Evolutionary conservation across 2,329 filamentous ascomycete genomes (phyloP).

Genomic region (Pyrenochaeta sp.): DNA sequence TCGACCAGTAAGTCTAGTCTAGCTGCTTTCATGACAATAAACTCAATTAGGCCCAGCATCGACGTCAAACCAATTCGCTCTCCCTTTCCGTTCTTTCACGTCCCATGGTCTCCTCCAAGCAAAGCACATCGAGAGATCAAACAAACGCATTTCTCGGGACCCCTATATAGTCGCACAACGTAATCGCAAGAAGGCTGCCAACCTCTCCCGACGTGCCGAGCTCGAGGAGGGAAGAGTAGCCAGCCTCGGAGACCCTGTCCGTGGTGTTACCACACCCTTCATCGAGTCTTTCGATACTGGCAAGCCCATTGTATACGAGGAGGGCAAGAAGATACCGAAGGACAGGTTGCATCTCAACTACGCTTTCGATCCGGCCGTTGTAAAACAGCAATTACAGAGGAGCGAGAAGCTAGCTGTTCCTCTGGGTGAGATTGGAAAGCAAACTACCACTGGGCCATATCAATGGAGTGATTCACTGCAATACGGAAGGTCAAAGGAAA

Average conservation of each 20-base stretch:
- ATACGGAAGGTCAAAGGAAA: slow-evolving; percentile 6
- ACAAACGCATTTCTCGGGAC: slow-evolving; percentile 74
- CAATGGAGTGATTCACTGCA: slow-evolving; percentile 12
- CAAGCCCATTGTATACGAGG: slow-evolving; percentile 37
- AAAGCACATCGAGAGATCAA: slow-evolving; percentile 53
- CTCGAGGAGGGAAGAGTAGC: slow-evolving; percentile 71
- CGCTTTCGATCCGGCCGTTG: slow-evolving; percentile 72
- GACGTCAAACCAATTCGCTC: slow-evolving; percentile 51
- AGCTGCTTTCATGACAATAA: neutral
- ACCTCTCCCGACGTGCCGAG: slow-evolving; percentile 76
- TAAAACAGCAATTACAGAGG: slow-evolving; percentile 71
- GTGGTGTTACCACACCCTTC: slow-evolving; percentile 82
- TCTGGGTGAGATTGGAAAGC: slow-evolving; percentile 23
- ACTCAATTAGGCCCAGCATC: slow-evolving; percentile 12
- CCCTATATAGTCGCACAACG: slow-evolving; percentile 85
- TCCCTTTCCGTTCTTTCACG: slow-evolving; percentile 67
- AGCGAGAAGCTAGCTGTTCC: slow-evolving; percentile 75
- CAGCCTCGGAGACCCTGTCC: slow-evolving; percentile 78
- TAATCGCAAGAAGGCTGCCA: slow-evolving; percentile 83
- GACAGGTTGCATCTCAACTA: slow-evolving; percentile 71
- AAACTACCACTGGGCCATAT: slow-evolving; percentile 2
- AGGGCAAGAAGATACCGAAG: slow-evolving; percentile 33
- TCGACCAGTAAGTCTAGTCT: slow-evolving; percentile 39
- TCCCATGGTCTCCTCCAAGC: slow-evolving; percentile 71
- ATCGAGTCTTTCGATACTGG: slow-evolving; percentile 80